These are phyloP conservation scores for Primulina huaijiensis DNA, from an alignment of 257 asterid species.

Conservation along the genomic window DNA sequence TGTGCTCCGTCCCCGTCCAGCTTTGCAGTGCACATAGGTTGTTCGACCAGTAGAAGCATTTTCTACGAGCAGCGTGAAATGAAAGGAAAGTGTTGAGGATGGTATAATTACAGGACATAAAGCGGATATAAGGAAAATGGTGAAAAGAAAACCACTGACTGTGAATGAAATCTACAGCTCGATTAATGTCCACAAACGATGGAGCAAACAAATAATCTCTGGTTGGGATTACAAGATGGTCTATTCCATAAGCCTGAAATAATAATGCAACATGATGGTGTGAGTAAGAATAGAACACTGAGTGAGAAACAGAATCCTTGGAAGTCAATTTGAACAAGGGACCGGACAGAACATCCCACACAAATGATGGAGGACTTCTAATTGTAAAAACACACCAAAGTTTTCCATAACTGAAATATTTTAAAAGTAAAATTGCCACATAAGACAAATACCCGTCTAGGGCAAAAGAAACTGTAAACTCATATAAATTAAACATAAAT, in stretches of 20 bases:
- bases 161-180: constrained; percentile 85
- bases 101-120: constrained; percentile 2
- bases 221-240: constrained; percentile 90
- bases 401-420: neutral
- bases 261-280: constrained; percentile 17
- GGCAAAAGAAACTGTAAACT: neutral
- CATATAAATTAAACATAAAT: too few relatives aligned
- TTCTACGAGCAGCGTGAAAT: constrained; percentile 34
- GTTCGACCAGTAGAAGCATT: constrained; percentile 60
- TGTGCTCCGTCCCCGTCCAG: constrained; percentile 97
- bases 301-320: constrained; percentile 8
- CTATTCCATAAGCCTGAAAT: constrained; percentile 80
- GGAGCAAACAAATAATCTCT: constrained; percentile 98
- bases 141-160: constrained; percentile 36
- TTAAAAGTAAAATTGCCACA: neutral
- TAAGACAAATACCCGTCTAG: neutral
- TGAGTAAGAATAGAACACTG: constrained; percentile 1
- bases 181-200: constrained; percentile 66
- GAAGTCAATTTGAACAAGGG: neutral
- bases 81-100: constrained; percentile 5
- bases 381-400: constrained; percentile 2
- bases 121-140: neutral
- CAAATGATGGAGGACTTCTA: neutral
- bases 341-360: too few relatives aligned
- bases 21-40: constrained; percentile 92